phyloP scores from a whole-genome alignment of 1,284 basidiomycete species.

The Sanghuangporus weigelae region DNA sequence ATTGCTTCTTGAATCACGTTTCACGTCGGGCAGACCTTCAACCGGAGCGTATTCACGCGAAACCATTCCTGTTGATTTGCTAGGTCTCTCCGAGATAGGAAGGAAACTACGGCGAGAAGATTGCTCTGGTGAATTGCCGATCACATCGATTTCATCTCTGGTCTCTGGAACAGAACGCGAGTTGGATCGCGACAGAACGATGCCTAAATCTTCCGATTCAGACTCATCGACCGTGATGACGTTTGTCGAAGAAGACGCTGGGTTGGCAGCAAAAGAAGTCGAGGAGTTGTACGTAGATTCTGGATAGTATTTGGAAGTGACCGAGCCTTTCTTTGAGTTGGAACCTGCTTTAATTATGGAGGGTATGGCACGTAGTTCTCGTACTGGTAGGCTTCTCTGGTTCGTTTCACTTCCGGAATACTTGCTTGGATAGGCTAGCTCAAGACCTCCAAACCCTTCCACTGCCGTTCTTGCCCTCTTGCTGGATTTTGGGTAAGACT shows the following conservation, averaged over 20 bases:
- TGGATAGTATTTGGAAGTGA: not conserved
- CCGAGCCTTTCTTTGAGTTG: not conserved
- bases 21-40: not conserved
- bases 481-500: not conserved
- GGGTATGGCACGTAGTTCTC: not conserved
- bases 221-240: not conserved
- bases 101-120: not conserved
- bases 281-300: not conserved
- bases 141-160: not conserved
- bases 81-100: not conserved
- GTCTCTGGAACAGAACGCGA: not conserved
- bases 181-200: not conserved
- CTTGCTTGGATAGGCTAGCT: not conserved
- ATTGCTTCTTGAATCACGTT: not conserved
- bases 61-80: not conserved
- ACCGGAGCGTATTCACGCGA: not conserved
- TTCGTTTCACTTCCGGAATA: not conserved
- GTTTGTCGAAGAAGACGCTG: not conserved
- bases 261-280: not conserved
- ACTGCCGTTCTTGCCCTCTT: not conserved
- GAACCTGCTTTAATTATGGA: not conserved
- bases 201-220: not conserved
- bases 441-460: not conserved
- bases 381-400: not conserved
- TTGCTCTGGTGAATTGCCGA: not conserved